Base-by-base conservation (phyloP, 495 filamentous ascomycete species). In the Aspergillus coremiiformis region DNA sequence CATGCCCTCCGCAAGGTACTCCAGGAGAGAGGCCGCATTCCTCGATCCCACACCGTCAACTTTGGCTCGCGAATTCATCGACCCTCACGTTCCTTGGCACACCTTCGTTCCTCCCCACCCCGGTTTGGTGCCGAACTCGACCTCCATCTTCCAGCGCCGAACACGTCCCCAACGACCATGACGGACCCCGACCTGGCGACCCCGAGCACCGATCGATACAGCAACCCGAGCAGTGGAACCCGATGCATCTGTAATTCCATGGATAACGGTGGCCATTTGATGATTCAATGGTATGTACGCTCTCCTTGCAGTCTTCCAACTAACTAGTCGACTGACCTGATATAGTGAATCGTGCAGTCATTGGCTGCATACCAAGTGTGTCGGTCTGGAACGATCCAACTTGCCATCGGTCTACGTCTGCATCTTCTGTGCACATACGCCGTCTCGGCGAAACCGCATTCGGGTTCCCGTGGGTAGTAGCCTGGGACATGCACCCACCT, bases 301-400 rank as follows among this genome's bases (percentile, higher is more conserved):
- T 21, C 4, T 5, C 43, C 14, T 17, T 43, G 17, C 12, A 37
- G 4, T 21, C 53, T 23, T 20, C 6, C 30, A 23, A 27, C 24
- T 8, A 8, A 8, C 46, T 49, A 22, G 7, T 20, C 10, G 5
- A 35, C 60, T 70, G 35, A 68, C 33, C 15, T 6, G 17, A 27
- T 29, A 17, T 59, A 91, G 90, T 68, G 85, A 90, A 70, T 90
- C 89, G 4, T 96, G 90, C 68, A 84, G 81, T 33, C 85, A 90
- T 68, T 92, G 84, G 83, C 78, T 91, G 24, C 90, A 96, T 61
- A 85, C 83, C 5, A 77, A 77, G 58, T 96, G 90, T 62, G 78
- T 91, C 27, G 84, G 86, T 15, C 74, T 91, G 21, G 83, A 83
- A 51, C 72, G 75, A 17, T 65, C 70, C 7, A 78, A 84, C 46